A percentile compares a stretch with the other conserved stretches of the same genome.
Evolutionary conservation across 2,329 filamentous ascomycete genomes (phyloP).

Genomic region (Macrophomina pseudophaseolina): DNA sequence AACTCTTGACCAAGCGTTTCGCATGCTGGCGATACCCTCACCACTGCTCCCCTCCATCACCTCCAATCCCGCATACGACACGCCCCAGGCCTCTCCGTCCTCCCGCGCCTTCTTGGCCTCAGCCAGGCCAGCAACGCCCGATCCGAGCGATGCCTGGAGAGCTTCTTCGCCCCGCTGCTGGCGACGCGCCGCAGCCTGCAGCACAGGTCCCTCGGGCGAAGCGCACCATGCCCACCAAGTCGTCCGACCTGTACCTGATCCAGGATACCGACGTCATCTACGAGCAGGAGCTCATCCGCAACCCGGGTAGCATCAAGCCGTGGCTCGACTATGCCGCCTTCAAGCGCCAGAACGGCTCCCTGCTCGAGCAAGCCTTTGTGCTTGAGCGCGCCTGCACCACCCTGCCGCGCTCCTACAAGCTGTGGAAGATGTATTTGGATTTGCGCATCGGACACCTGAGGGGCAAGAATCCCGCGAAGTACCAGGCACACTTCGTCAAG

Average conservation of each 20-base stretch:
- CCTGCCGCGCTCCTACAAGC: constrained; percentile 92
- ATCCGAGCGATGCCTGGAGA: constrained; percentile 50
- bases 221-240: constrained; percentile 40
- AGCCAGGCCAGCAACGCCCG: constrained; percentile 39
- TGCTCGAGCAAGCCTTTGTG: constrained; percentile 83
- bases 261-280: constrained; percentile 90
- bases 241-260: constrained; percentile 55
- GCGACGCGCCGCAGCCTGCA: constrained; percentile 17
- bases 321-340: constrained; percentile 94
- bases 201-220: constrained; percentile 21
- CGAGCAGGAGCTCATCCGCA: constrained; percentile 92
- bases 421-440: constrained; percentile 96
- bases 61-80: constrained; percentile 17
- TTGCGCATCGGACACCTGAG: constrained; percentile 82
- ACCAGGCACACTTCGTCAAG: constrained; percentile 82
- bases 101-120: constrained; percentile 32
- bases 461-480: constrained; percentile 81
- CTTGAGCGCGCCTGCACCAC: constrained; percentile 91
- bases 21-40: constrained; percentile 1
- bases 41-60: not conserved
- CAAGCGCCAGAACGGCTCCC: constrained; percentile 83
- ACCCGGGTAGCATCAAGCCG: constrained; percentile 83
- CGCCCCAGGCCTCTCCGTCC: not conserved
- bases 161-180: constrained; percentile 40
- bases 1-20: constrained; percentile 18